A percentile compares a stretch with the other conserved stretches of the same genome.
phyloP scores from a whole-genome alignment of 208 protist species.

The Crithidia fasciculata region DNA sequence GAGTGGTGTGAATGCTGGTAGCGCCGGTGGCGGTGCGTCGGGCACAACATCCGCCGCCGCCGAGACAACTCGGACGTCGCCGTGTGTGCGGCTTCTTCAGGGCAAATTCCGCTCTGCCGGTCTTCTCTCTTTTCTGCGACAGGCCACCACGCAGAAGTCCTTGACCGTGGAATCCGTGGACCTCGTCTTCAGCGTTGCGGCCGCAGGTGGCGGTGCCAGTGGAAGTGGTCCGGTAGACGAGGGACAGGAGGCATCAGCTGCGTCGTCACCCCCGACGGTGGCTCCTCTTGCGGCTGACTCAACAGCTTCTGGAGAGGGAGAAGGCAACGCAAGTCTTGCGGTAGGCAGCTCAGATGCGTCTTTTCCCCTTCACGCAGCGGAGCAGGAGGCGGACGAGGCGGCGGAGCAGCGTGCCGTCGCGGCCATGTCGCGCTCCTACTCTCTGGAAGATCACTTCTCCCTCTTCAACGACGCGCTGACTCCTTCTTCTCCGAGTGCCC shows the following conservation, averaged over 20 bases:
- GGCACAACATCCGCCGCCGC: no score
- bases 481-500: background rate
- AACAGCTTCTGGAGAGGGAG: no score
- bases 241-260: no score
- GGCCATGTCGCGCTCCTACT: constrained; percentile 30
- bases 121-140: constrained; percentile 32
- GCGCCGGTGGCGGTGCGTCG: no score
- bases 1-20: no score
- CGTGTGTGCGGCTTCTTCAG: constrained; percentile 24
- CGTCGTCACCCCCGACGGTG: no score
- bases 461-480: background rate
- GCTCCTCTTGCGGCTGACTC: no score
- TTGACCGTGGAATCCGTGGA: constrained; percentile 28
- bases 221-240: background rate
- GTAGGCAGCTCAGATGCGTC: no score
- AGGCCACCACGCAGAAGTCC: constrained; percentile 31
- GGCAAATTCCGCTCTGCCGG: constrained; percentile 31
- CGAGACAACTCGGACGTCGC: background rate
- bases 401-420: background rate
- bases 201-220: background rate
- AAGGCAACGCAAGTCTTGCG: no score
- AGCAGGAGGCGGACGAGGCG: background rate
- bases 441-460: constrained; percentile 27
- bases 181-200: constrained; percentile 25
- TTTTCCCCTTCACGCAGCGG: background rate